Base-by-base conservation (phyloP, 108 stramenopile species). In the Nannochloropsis oceanica region DNA sequence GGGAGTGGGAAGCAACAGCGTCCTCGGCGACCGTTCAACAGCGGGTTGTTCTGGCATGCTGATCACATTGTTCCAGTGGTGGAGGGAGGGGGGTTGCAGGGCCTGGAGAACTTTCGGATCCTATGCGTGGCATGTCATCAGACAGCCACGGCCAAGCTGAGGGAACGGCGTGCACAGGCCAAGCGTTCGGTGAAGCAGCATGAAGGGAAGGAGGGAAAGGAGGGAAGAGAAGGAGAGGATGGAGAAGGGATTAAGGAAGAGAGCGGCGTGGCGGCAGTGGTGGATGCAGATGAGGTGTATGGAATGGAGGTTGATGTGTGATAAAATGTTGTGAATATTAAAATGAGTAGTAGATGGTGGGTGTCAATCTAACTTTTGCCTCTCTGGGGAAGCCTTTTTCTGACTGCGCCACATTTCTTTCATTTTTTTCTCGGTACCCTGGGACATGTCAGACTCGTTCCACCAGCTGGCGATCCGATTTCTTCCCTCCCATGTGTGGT, bases 61-160 rank as follows among this genome's bases (percentile, higher is more conserved):
- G 86, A 86, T 26, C 86, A 86, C 86, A 83, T 86, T 73, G 42
- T 86, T 73, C 86, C 86, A 0, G 86, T 86, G 81, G 86, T 86
- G 82, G 79, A 81, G 43, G 86, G 86, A 13, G 86, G 86, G n/a
- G 86, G 86, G 79, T 82, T 83, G 79, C 83, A 83, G 44, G 46
- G 86, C 73, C 83, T 87, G 27, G 79, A 83, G 59, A 87, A 87
- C 79, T 87, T 83, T 79, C 82, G 83, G 12, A 87, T 83, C 10
- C 86, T 87, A 12, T 87, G 86, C 80, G 83, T 87, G 73, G 79
- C 79, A 34, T 87, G 86, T 82, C 86, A 87, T 79, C 42, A 46
- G 43, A 43, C 27, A 0, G 42, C 83, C 86, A 87, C 86, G 2
- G 46, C 27, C 20, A 24, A 79, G 43, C 83, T 87, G 18, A 27